Conservation (phyloP, 768 basidiomycete genomes). For the Suillus cothurnatus region DNA sequence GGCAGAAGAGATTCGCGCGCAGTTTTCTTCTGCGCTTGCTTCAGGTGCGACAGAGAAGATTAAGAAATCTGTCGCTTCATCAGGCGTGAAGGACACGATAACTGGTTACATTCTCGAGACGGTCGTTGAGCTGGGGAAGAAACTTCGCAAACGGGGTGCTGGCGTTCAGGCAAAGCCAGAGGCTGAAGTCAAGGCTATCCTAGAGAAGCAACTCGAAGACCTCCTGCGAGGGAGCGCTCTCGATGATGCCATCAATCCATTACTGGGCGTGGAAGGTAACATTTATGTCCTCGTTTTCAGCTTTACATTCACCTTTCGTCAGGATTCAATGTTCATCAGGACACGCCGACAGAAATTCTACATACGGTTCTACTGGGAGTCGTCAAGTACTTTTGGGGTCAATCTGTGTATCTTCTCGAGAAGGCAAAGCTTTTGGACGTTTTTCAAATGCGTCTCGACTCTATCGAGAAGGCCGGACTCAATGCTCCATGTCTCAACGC, state of each 20-base stretch:
- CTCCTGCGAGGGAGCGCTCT: not conserved
- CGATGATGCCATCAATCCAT: constrained; percentile 8
- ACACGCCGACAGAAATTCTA: constrained; percentile 36
- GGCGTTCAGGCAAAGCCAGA: constrained; percentile 2
- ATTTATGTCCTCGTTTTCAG: no score
- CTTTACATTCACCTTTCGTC: not conserved
- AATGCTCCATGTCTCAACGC: constrained; percentile 26
- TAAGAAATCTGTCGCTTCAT: not conserved
- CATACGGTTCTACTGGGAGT: constrained; percentile 37
- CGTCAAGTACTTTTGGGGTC: constrained; percentile 36
- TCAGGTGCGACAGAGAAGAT: constrained; percentile 10
- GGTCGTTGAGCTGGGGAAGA: constrained; percentile 11
- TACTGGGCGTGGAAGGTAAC: constrained; percentile 5
- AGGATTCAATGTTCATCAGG: constrained; percentile 27
- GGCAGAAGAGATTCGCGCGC: constrained; percentile 3
- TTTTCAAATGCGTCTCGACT: constrained; percentile 30
- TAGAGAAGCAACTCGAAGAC: constrained; percentile 8
- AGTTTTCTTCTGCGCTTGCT: not conserved
- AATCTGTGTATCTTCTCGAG: constrained; percentile 24
- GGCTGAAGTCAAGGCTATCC: not conserved
- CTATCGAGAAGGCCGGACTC: constrained; percentile 26
- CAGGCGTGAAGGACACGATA: constrained; percentile 1
- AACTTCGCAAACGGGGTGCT: constrained; percentile 1
- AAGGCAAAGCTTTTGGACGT: constrained; percentile 18
- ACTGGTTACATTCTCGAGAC: not conserved